Percentiles rank a stretch among this genome's conserved stretches.
These are phyloP conservation scores for Cochlearia excelsa DNA, from an alignment of 345 rosid species.

Conservation along the genomic window DNA sequence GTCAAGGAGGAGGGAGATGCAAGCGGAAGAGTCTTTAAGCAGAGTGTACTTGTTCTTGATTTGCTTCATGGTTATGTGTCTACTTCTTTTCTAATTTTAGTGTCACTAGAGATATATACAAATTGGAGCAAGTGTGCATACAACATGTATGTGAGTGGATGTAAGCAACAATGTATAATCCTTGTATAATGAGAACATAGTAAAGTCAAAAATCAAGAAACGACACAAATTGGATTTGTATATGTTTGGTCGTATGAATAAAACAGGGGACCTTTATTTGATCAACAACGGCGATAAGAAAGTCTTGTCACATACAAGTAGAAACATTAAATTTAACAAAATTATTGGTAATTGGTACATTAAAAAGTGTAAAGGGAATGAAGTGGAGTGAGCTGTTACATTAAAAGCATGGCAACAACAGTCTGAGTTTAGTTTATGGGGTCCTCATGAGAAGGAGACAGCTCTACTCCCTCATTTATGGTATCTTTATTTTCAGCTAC, in stretches of 20 bases:
- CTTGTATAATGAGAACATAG: constrained; percentile 7
- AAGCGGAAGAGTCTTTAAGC: constrained; percentile 62
- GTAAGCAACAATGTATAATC: not conserved
- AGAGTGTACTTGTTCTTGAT: constrained; percentile 78
- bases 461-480: no score
- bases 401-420: no score
- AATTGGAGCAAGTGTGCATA: not conserved
- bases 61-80: constrained; percentile 79
- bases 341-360: no score
- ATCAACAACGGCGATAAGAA: no score
- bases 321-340: no score
- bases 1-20: constrained; percentile 67
- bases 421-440: no score
- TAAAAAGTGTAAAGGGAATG: no score
- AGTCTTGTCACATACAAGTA: no score
- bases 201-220: constrained; percentile 24
- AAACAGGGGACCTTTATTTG: no score
- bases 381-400: no score
- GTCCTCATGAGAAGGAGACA: no score
- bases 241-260: not conserved
- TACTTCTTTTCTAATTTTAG: constrained; percentile 62
- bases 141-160: not conserved
- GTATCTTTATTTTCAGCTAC: no score
- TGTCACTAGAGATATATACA: not conserved
- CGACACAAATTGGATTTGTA: constrained; percentile 12